Evolutionary conservation across 2,329 filamentous ascomycete genomes (phyloP).

Genomic region (Colletotrichum euphorbiae): DNA sequence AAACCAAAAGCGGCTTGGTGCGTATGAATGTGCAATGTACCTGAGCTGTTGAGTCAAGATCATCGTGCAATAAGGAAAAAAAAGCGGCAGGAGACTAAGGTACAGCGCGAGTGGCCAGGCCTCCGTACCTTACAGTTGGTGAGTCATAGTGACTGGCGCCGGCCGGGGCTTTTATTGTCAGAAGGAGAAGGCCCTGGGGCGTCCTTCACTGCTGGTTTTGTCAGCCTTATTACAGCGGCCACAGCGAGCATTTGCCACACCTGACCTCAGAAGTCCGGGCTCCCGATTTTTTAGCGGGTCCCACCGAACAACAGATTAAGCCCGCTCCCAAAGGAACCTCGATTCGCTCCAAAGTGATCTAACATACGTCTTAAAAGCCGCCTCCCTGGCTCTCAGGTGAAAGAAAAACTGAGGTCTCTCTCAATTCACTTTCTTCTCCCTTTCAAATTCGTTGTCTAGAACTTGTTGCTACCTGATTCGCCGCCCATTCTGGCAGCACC

Average conservation of each 20-base stretch:
- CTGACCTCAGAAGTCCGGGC: neutral
- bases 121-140: constrained; percentile 18
- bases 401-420: constrained; percentile 6
- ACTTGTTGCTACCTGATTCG: constrained; percentile 41
- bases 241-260: constrained; percentile 30
- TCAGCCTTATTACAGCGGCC: constrained; percentile 36
- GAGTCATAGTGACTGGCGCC: constrained; percentile 37
- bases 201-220: constrained; percentile 25
- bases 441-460: constrained; percentile 26
- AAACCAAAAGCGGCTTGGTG: neutral
- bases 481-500: constrained; percentile 27
- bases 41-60: constrained; percentile 30
- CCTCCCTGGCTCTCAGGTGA: constrained; percentile 14
- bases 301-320: constrained; percentile 23
- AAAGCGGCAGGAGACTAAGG: neutral
- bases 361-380: constrained; percentile 26
- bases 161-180: neutral
- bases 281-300: constrained; percentile 26
- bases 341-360: neutral
- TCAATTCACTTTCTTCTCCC: constrained; percentile 12
- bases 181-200: neutral
- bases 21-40: constrained; percentile 15
- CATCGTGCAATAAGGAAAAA: neutral
- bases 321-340: constrained; percentile 27
- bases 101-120: constrained; percentile 3